Conservation (phyloP, 2,329 filamentous ascomycete genomes). For the Neonectria ditissima region DNA sequence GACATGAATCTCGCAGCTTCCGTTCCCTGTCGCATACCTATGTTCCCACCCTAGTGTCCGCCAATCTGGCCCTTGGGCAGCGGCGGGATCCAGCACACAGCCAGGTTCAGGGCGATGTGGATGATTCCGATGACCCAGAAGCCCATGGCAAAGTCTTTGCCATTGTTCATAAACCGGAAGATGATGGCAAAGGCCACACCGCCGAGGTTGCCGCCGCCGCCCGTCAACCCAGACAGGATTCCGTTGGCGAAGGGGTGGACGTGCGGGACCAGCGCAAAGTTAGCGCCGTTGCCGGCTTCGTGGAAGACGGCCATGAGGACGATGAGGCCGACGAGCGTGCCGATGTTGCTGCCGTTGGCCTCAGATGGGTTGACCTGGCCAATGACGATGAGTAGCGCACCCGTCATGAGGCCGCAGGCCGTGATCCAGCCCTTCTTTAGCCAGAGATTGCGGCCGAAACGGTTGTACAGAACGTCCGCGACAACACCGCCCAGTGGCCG, state of each 20-base stretch:
- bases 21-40: not conserved
- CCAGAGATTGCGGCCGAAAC: constrained; percentile 50
- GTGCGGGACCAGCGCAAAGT: constrained; percentile 88
- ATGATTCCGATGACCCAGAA: constrained; percentile 89
- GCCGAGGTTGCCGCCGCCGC: constrained; percentile 85
- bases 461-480: constrained; percentile 62
- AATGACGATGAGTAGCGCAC: constrained; percentile 70
- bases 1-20: constrained; percentile 5
- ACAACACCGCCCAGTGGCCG: constrained; percentile 74
- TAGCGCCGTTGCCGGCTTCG: constrained; percentile 87
- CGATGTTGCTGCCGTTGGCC: constrained; percentile 51
- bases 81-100: constrained; percentile 67
- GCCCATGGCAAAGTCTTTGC: constrained; percentile 72
- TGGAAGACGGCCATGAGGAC: constrained; percentile 84
- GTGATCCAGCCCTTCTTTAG: constrained; percentile 61
- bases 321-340: constrained; percentile 80
- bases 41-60: constrained; percentile 35
- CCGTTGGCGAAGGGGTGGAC: constrained; percentile 88
- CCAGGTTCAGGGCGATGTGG: constrained; percentile 75
- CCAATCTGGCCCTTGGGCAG: constrained; percentile 62
- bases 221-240: constrained; percentile 79
- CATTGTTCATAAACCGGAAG: constrained; percentile 77
- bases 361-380: constrained; percentile 73
- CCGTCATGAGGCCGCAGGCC: constrained; percentile 68
- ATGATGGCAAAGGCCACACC: constrained; percentile 87